phyloP scores from a whole-genome alignment of 805 yeast species.

The Kodamaea nitidulidarum region DNA sequence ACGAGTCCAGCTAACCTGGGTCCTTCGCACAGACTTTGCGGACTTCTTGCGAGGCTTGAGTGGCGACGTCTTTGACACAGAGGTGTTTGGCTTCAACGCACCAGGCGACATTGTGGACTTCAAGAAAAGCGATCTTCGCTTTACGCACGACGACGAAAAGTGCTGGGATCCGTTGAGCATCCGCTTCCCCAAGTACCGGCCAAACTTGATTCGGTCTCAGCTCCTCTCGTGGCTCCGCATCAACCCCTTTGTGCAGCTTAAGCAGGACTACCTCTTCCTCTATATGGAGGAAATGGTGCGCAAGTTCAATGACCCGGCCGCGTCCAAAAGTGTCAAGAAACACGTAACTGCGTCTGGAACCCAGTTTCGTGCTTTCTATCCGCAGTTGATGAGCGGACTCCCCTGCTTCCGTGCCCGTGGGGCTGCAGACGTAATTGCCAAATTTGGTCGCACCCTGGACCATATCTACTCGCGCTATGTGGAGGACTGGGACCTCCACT shows the following conservation, averaged over 20 bases:
- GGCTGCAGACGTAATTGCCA: too few species aligned
- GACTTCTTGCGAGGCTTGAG: not conserved
- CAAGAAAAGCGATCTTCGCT: conserved; percentile 33
- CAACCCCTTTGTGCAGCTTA: conserved; percentile 31
- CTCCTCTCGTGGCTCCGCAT: conserved; percentile 36
- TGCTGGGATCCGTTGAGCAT: conserved; percentile 8
- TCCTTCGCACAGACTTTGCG: conserved; percentile 4
- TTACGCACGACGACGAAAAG: conserved; percentile 13
- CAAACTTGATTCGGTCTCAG: conserved; percentile 24
- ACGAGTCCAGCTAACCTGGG: conserved; percentile 3
- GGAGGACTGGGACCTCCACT: conserved; percentile 30
- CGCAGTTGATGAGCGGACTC: conserved; percentile 6
- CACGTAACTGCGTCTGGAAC: conserved; percentile 4
- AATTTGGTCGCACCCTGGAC: not conserved
- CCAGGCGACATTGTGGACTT: conserved; percentile 34
- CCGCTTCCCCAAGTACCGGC: conserved; percentile 15
- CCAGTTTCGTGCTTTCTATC: conserved; percentile 1
- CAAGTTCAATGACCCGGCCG: conserved; percentile 11
- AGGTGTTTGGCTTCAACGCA: conserved; percentile 14
- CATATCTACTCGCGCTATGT: conserved; percentile 13
- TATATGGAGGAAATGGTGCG: conserved; percentile 16
- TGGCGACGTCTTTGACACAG: conserved; percentile 1
- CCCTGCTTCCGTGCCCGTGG: conserved; percentile 5
- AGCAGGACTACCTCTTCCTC: conserved; percentile 19
- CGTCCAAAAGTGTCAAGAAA: conserved; percentile 7